Conservation (phyloP, 495 filamentous ascomycete species). For the Chlorociboria aeruginascens region DNA sequence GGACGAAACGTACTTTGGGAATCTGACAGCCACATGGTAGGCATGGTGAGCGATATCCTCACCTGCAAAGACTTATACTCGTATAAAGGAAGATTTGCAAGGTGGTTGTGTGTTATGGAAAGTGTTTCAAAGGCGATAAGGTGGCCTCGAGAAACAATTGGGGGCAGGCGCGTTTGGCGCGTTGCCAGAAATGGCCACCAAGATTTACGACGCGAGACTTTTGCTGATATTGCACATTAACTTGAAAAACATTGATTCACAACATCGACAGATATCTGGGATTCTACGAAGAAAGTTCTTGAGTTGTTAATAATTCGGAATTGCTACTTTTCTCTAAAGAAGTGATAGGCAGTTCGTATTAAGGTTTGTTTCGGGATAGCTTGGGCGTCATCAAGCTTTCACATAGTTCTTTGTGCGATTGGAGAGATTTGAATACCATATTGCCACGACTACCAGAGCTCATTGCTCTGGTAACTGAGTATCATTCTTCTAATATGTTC, state of each 20-base stretch:
- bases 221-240: no score
- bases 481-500: conserved; percentile 20
- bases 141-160: conserved; percentile 4
- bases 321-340: no score
- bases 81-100: neutral
- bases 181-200: no score
- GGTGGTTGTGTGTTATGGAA: neutral
- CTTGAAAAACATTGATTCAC: no score
- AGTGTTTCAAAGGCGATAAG: conserved; percentile 10
- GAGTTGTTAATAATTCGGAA: no score
- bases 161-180: neutral
- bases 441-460: conserved; percentile 19
- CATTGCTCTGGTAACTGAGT: conserved; percentile 23
- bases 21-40: conserved; percentile 87
- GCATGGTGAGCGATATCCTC: conserved; percentile 15
- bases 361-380: no score
- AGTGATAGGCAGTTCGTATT: no score
- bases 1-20: conserved; percentile 63
- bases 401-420: neutral
- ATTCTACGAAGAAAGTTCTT: no score
- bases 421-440: neutral
- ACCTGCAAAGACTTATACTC: neutral
- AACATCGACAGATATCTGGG: no score
- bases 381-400: conserved; percentile 1
- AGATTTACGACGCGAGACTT: no score